Evolutionary conservation across 306 rosid genomes (phyloP), one percentile per base, ranked within the genome.

Genomic region (Carpinus viminea): DNA sequence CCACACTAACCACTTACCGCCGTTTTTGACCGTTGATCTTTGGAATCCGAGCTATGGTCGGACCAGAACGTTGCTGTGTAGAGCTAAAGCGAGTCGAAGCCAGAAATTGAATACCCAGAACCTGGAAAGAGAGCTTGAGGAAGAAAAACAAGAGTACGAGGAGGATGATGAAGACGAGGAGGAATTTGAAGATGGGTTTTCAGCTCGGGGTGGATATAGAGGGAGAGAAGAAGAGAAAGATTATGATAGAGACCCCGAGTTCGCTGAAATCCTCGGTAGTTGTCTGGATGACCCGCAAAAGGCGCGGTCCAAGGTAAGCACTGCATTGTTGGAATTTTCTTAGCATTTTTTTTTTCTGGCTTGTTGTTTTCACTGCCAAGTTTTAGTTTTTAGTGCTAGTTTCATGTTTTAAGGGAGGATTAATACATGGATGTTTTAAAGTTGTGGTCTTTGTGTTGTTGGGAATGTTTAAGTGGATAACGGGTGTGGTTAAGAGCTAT

Each of bases 211-310:
- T 77, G 82, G 84, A 56, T 77, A 83, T 76, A 56, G 76, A 51
- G 92, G 90, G 79, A 81, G 64, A 80, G 85, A 41, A 46, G 87
- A 68, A 53, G 91, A 83, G 78, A 88, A 78, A 70, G 93, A 94
- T 60, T 86, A 80, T 46, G 98, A 92, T 68, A 76, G 87, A 74
- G 93, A 94, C 81, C 97, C 98, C 46, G 98, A 92, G 75, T 79
- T 89, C 28, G 98, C 97, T 83, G 90, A 92, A 34, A 90, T 92
- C 76, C 74, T 94, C 61, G 96, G 96, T 51, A 76, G 47, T 79
- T 85, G 79, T 80, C 81, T 94, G 17, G 96, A 92, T 70, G 84
- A 94, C 74, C 98, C 97, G 13, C 81, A 90, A 43, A 91, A 82
- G 77, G 94, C 92, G 38, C 93, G 81, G 17, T 88, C 97, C 73